These are phyloP conservation scores for Anaeromyces robustus DNA, from an alignment of 192 early-diverging fungal species.

Conservation along the genomic window DNA sequence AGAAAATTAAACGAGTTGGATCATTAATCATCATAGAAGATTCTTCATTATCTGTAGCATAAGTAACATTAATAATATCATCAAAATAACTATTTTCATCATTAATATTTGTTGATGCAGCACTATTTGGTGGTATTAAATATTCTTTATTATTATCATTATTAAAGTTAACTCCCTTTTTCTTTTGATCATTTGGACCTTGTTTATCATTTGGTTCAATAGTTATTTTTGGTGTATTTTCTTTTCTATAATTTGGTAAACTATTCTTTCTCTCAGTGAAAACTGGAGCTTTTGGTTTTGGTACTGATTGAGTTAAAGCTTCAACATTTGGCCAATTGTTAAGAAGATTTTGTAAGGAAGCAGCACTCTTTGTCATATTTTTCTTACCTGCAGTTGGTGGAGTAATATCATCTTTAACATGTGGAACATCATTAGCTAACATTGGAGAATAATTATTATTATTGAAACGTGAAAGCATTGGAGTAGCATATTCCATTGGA, in stretches of 20 bases:
- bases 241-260: not conserved
- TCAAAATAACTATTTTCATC: not conserved
- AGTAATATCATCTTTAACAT: not conserved
- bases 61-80: not conserved
- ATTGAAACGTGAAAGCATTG: not conserved
- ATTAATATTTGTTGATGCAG: not conserved
- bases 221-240: not conserved
- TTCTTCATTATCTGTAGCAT: not conserved
- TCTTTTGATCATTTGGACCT: not conserved
- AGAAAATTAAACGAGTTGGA: not conserved
- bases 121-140: not conserved
- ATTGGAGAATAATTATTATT: not conserved
- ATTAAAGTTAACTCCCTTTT: not conserved
- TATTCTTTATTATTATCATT: not conserved
- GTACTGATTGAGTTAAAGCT: not conserved
- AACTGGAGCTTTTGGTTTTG: not conserved
- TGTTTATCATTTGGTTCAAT: not conserved
- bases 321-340: not conserved
- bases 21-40: not conserved
- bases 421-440: not conserved
- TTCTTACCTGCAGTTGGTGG: not conserved
- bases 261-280: not conserved
- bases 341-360: not conserved
- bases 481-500: not conserved
- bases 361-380: not conserved